Base-by-base conservation (phyloP, 2,329 filamentous ascomycete species). In the Fusarium sp. region DNA sequence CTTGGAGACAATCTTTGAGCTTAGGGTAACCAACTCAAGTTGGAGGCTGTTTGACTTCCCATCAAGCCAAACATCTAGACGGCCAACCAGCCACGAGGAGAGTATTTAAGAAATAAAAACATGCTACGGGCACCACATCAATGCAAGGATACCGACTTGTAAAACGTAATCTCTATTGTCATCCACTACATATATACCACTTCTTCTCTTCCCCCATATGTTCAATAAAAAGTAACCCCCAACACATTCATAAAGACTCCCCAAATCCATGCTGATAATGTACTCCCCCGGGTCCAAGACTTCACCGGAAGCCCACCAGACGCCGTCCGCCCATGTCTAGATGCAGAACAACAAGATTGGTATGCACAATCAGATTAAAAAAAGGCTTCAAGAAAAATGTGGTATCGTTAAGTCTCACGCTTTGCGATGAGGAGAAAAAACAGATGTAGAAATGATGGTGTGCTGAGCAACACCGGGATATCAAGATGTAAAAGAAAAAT, bases 281-380 rank as follows among this genome's bases (percentile, higher is more conserved):
- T 45, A 46, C 62, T 51, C 59, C 54, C 46, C 45, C 26, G 21
- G 44, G 44, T 62, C 56, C 66, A 51, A 30, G 41, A 55, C 37
- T 45, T 46, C 56, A 44, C 53, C 46, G 25, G 34, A 39, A 37
- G 59, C 34, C 49, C 69, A 53, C 58, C 48, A 62, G 69, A 73
- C 73, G 71, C 73, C 73, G 54, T 56, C 58, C 62, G 48, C 53
- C 62, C 67, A 54, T 69, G 64, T 75, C 68, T 74, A 75, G 56
- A 75, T 74, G 68, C 67, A 62, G 61, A 65, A 65, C 19, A 61
- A 30, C 26, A 63, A 73, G 57, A 67, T 43, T 66, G 67, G 63
- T 62, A 51, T 55, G 48, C 28, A 51, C 16, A 54, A 54, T 23
- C 52, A 45, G 39, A 69, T 65, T 65, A 45, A 64, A 64, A 59